Conservation (phyloP, 352 stramenopile species). For the Globisporangium splendens region DNA sequence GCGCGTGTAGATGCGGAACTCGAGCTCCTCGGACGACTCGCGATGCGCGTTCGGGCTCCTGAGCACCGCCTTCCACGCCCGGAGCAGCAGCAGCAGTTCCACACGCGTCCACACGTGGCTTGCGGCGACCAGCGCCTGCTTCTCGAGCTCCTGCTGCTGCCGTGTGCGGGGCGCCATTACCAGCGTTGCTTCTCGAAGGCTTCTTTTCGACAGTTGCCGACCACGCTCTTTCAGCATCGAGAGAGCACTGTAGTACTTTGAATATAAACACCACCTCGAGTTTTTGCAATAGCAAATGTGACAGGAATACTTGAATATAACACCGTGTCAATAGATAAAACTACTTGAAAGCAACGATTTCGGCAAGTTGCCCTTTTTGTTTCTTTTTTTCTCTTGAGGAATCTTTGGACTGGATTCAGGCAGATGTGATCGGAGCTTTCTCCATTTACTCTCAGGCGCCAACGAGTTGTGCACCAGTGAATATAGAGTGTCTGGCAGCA, state of each 20-base stretch:
- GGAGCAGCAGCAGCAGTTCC: constrained; percentile 8
- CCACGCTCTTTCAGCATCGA: background rate
- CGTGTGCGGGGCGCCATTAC: background rate
- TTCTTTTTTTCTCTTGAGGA: too few relatives aligned
- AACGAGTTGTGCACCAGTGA: too few relatives aligned
- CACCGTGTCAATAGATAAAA: too few relatives aligned
- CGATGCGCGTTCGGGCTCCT: background rate
- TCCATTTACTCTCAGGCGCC: too few relatives aligned
- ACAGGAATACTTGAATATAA: too few relatives aligned
- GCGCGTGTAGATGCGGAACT: constrained; percentile 5
- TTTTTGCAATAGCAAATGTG: too few relatives aligned
- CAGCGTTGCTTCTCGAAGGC: background rate
- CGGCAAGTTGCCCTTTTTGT: too few relatives aligned
- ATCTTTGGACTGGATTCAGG: too few relatives aligned
- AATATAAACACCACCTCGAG: too few relatives aligned
- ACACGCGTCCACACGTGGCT: constrained; percentile 11
- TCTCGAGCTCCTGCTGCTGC: constrained; percentile 7
- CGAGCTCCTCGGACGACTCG: constrained; percentile 8
- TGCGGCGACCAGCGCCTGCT: background rate
- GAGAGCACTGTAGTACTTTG: background rate
- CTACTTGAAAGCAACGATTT: too few relatives aligned
- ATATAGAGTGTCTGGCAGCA: too few relatives aligned
- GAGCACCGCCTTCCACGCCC: constrained; percentile 9
- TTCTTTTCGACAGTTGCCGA: background rate
- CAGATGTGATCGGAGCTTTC: too few relatives aligned